Percentiles rank a stretch among this genome's conserved stretches.
Conservation (phyloP, 2,329 filamentous ascomycete species). For the Aspergillus spinulosporus region DNA sequence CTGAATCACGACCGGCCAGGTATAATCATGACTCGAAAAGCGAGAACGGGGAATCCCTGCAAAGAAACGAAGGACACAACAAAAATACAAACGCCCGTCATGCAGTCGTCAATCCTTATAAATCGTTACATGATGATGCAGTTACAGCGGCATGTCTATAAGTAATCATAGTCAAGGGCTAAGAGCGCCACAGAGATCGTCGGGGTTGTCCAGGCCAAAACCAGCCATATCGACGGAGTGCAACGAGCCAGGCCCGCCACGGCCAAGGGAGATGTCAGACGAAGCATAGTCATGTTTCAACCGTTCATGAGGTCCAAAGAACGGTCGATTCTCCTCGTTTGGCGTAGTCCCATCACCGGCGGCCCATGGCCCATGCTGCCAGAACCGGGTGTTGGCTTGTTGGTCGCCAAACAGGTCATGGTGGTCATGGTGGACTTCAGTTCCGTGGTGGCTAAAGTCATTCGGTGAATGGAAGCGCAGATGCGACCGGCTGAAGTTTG, state of each 20-base stretch:
- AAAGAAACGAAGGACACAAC: slow-evolving; percentile 21
- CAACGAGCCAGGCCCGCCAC: slow-evolving; percentile 44
- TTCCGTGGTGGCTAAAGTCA: slow-evolving; percentile 41
- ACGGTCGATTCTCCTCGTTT: slow-evolving; percentile 44
- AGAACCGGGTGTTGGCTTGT: slow-evolving; percentile 47
- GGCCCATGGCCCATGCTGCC: slow-evolving; percentile 46
- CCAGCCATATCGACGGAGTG: slow-evolving; percentile 49
- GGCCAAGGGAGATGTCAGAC: slow-evolving; percentile 45
- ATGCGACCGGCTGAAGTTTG: slow-evolving; percentile 45
- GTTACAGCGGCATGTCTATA: slow-evolving; percentile 27
- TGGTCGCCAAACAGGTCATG: slow-evolving; percentile 48
- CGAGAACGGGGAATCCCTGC: background rate
- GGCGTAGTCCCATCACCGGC: slow-evolving; percentile 45
- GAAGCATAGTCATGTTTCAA: slow-evolving; percentile 47
- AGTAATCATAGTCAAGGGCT: slow-evolving; percentile 34
- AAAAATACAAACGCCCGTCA: slow-evolving; percentile 40
- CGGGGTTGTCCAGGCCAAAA: slow-evolving; percentile 42
- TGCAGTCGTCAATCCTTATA: slow-evolving; percentile 44
- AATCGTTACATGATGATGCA: slow-evolving; percentile 43
- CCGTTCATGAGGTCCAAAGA: slow-evolving; percentile 46
- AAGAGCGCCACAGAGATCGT: slow-evolving; percentile 38
- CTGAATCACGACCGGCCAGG: slow-evolving; percentile 36
- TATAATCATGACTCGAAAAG: slow-evolving; percentile 19
- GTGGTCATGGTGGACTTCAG: slow-evolving; percentile 41
- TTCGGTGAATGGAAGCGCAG: slow-evolving; percentile 45